A percentile compares a stretch with the other conserved stretches of the same genome.
Conservation (phyloP, 2,329 filamentous ascomycete species). For the Mariannaea elegans region DNA sequence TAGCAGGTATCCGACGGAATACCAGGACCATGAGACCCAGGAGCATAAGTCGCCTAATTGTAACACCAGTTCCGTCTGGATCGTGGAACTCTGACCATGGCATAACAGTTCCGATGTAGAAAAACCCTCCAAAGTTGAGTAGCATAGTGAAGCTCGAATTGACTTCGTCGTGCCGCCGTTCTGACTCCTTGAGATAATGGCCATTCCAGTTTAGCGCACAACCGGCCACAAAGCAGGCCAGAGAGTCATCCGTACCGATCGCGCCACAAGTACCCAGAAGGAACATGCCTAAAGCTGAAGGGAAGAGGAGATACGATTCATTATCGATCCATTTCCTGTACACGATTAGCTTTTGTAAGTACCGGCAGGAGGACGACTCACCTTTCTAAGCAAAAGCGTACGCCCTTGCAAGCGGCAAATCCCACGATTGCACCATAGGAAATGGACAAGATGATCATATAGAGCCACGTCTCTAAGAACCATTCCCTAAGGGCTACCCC, state of each 20-base stretch:
- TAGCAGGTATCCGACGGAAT: constrained; percentile 64
- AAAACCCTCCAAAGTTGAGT: constrained; percentile 67
- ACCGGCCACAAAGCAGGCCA: constrained; percentile 70
- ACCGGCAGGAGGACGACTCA: constrained; percentile 12
- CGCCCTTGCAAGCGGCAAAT: constrained; percentile 54
- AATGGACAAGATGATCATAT: constrained; percentile 63
- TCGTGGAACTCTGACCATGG: constrained; percentile 64
- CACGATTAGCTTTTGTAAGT: not conserved
- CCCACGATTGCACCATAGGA: constrained; percentile 63
- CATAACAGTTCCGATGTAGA: constrained; percentile 64
- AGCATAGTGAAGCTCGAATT: constrained; percentile 65
- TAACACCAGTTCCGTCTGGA: constrained; percentile 61
- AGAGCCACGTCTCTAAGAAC: constrained; percentile 68
- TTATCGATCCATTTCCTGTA: constrained; percentile 61
- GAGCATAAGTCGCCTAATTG: constrained; percentile 56
- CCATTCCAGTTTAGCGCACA: constrained; percentile 70
- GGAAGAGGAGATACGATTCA: constrained; percentile 62
- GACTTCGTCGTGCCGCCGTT: constrained; percentile 66
- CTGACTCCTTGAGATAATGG: constrained; percentile 61
- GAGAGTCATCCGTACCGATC: constrained; percentile 66
- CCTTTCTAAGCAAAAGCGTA: constrained; percentile 54
- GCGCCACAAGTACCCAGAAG: constrained; percentile 64
- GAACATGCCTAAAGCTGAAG: constrained; percentile 62
- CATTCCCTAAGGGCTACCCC: constrained; percentile 63
- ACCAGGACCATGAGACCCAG: constrained; percentile 61